Evolutionary conservation across 2,329 filamentous ascomycete species (phyloP).

Genomic region (Pleomassaria siparia): DNA sequence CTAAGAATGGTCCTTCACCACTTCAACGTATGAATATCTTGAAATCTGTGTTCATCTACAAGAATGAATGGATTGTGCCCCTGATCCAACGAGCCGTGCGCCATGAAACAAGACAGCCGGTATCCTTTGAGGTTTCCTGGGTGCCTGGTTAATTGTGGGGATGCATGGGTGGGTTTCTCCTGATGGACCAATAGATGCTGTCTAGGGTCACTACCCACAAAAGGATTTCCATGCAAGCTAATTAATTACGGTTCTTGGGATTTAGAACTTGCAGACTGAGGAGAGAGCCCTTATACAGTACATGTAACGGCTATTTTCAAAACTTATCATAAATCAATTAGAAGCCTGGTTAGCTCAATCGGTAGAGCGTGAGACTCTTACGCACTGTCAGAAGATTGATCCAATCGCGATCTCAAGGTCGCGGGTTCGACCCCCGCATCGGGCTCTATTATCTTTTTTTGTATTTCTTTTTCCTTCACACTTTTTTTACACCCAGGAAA

Average conservation of each 20-base stretch:
- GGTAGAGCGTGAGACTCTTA: conserved; percentile 34
- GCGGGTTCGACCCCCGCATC: conserved; percentile 10
- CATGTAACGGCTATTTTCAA: not conserved
- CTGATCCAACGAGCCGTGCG: not conserved
- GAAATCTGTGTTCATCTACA: not conserved
- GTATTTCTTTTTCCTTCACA: not conserved
- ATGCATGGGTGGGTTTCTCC: too few species aligned
- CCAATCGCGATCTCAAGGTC: conserved; percentile 24
- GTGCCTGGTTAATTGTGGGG: too few species aligned
- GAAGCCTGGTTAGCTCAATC: conserved; percentile 20
- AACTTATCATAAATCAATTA: conserved; percentile 3
- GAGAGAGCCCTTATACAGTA: too few species aligned
- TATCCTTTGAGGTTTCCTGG: not conserved
- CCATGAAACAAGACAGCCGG: not conserved
- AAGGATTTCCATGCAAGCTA: too few species aligned
- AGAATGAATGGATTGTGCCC: too few species aligned
- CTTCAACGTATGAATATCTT: not conserved
- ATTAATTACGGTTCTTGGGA: too few species aligned
- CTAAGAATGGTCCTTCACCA: not conserved
- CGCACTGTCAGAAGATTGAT: conserved; percentile 15
- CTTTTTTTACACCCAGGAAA: too few species aligned
- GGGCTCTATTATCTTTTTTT: conserved; percentile 1
- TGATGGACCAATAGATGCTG: too few species aligned
- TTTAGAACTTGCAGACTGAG: too few species aligned
- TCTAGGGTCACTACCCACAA: too few species aligned